Evolutionary conservation across 169 alveolate species (phyloP), one percentile per base, ranked within the genome.

Genomic region (Plasmodium reichenowi): DNA sequence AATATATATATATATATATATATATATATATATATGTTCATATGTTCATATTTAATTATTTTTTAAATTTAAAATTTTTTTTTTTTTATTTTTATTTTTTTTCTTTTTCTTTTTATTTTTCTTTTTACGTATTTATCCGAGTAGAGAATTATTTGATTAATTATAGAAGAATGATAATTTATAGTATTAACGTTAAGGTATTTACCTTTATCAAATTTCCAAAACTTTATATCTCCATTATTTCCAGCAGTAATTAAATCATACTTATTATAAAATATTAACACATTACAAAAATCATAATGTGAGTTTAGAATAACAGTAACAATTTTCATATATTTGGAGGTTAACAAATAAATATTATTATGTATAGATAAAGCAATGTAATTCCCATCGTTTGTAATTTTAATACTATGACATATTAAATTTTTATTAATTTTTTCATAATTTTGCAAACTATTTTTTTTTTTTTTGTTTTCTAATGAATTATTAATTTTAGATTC

Each of bases 201-300:
- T 43, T 83, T 67, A 24, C 48, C 26, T 1, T 68, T 45, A 6
- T 83, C 54, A 68, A 68, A 83, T 83, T 67, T 83, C 91, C 91
- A 83, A 13, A 83, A 68, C 22, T 83, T 83, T 8, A 83, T 67
- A 24, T 83, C 91, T 58, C 91, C 91, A 60, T 83, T 38, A 68
- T 83, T 83, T 38, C 91, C 91, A 56, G 78, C 91, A 22, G 91
- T 83, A 5, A 83, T 83, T 26, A 83, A 83, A 68, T 83, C 91
- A 68, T 83, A 83, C 26, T 20, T 43, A 26, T 83, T 83, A 63
- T 83, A 72, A 63, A 83, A 67, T 3, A 32, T 22, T 47, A 83
- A 68, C 13, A 17, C 54, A 68, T 68, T 68, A 20, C 91, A 83
- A 26, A 47, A 83, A 29, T 83, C 91, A 56, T 83, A 83, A 83